Percentiles rank a stretch among this genome's conserved stretches.
phyloP scores from a whole-genome alignment of 805 yeast genomes.

The Cyberlindnera euphorbiae region DNA sequence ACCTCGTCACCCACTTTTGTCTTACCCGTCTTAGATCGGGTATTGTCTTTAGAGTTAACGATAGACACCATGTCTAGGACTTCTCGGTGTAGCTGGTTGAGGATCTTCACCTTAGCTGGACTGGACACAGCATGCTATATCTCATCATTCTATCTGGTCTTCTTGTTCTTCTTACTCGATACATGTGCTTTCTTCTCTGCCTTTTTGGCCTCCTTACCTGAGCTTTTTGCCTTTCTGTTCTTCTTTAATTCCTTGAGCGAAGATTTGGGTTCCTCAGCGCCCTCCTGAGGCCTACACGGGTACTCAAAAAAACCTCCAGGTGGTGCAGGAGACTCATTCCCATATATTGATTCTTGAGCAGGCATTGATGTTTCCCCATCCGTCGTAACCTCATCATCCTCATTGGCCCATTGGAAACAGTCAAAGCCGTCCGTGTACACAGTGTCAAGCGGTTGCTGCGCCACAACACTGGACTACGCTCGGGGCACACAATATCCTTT shows the following conservation, averaged over 20 bases:
- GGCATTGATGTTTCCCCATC: no score
- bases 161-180: slow-evolving; percentile 8
- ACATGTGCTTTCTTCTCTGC: slow-evolving; percentile 14
- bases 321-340: no score
- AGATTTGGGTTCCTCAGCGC: no score
- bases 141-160: slow-evolving; percentile 8
- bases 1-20: slow-evolving; percentile 10
- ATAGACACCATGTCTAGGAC: slow-evolving; percentile 2
- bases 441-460: background rate
- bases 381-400: no score
- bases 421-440: slow-evolving; percentile 37
- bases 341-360: no score
- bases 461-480: slow-evolving; percentile 3
- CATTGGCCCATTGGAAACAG: slow-evolving; percentile 32
- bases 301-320: no score
- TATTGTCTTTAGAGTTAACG: no score
- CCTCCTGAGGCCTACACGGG: no score
- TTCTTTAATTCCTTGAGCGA: no score
- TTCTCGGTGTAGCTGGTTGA: slow-evolving; percentile 17
- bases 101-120: slow-evolving; percentile 13
- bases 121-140: slow-evolving; percentile 17
- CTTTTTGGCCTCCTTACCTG: no score
- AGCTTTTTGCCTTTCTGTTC: no score
- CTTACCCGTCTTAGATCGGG: slow-evolving; percentile 4
- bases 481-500: slow-evolving; percentile 23